Evolutionary conservation across 2,329 filamentous ascomycete species (phyloP).

Genomic region (Ophiostoma sp.): DNA sequence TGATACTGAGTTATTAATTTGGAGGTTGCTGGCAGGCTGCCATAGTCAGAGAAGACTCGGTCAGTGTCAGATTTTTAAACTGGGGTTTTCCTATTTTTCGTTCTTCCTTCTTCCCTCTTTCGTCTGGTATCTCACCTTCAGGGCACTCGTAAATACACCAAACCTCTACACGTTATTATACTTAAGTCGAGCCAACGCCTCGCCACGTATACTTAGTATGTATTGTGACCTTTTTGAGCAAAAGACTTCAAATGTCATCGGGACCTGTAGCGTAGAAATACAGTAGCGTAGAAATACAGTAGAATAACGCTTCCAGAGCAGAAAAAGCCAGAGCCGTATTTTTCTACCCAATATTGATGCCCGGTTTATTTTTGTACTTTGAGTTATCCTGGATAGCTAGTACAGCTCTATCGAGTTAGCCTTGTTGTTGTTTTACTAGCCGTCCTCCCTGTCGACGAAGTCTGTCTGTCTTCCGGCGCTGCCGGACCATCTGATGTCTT

Average conservation of each 20-base stretch:
- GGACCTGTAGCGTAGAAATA: neutral
- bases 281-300: neutral
- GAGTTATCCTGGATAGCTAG: neutral
- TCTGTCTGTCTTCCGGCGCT: constrained; percentile 8
- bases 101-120: neutral
- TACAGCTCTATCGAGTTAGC: neutral
- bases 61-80: too few species aligned
- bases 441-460: neutral
- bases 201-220: neutral
- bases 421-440: neutral
- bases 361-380: neutral
- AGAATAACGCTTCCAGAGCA: neutral
- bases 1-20: constrained; percentile 5
- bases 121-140: neutral
- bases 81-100: neutral
- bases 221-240: neutral
- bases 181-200: neutral
- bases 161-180: neutral
- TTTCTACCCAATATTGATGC: neutral
- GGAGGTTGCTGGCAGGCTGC: neutral
- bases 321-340: neutral
- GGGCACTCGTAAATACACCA: too few species aligned
- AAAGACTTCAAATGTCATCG: neutral
- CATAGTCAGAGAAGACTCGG: too few species aligned
- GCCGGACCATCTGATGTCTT: neutral